Conservation (phyloP, 1,284 basidiomycete genomes). For the Thelephora terrestris region DNA sequence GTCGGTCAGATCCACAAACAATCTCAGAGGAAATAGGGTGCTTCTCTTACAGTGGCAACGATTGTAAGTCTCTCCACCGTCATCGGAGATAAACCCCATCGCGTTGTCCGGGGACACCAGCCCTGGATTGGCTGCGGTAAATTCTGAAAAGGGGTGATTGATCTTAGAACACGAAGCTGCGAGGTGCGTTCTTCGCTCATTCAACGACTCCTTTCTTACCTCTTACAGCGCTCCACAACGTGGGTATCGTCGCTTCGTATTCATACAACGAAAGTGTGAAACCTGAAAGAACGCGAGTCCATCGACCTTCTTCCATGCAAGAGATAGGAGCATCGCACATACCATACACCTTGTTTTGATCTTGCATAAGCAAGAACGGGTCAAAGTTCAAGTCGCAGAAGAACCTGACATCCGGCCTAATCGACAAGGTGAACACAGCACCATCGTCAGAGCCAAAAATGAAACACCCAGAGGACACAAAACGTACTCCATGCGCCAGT, state of each 20-base stretch:
- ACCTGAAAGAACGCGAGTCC: slow-evolving; percentile 19
- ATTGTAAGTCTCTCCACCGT: slow-evolving; percentile 55
- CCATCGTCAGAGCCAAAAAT: background rate
- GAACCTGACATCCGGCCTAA: slow-evolving; percentile 23
- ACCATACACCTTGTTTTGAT: slow-evolving; percentile 81
- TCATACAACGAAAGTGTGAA: slow-evolving; percentile 62
- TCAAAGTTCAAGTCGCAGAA: slow-evolving; percentile 25
- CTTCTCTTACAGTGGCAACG: slow-evolving; percentile 52
- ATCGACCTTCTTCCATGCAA: background rate
- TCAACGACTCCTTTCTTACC: slow-evolving; percentile 20
- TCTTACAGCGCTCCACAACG: slow-evolving; percentile 52
- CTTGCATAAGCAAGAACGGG: slow-evolving; percentile 86
- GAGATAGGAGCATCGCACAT: slow-evolving; percentile 9
- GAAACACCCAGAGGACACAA: background rate
- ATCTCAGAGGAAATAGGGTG: background rate
- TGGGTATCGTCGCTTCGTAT: slow-evolving; percentile 56
- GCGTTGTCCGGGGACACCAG: slow-evolving; percentile 50
- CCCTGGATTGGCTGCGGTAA: slow-evolving; percentile 48
- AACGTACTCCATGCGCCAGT: slow-evolving; percentile 75
- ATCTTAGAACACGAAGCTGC: background rate
- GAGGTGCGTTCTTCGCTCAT: background rate
- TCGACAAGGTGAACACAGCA: background rate
- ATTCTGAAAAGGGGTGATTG: slow-evolving; percentile 29
- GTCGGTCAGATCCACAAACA: background rate
- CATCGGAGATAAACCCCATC: slow-evolving; percentile 54